Base-by-base conservation (phyloP, 345 rosid species). In the Odontarrhena argentea region DNA sequence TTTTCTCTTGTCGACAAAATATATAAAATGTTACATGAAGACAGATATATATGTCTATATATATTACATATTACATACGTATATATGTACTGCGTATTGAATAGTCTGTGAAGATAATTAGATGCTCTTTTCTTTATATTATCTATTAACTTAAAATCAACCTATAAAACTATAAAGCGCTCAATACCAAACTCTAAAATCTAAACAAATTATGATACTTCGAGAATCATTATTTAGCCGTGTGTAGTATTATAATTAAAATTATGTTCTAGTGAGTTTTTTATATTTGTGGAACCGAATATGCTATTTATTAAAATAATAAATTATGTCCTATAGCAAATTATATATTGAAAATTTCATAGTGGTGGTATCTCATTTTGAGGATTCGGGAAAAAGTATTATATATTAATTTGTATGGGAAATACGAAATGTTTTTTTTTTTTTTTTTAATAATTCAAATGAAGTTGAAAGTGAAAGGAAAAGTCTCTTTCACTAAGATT, bases 51-150 rank as follows among this genome's bases (percentile, higher is more conserved):
- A 47, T 18, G 22, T 18, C 22, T 18, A 18, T 18, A 18, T 18
- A 18, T 18, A 18, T 18, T 18, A 18, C 2, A n/a, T 26, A 10
- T 13, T 7, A 46, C n/a, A 63, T 34, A 12, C 7, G 1, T 42
- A 32, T 26, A 18, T 18, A 49, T 18, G 11, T 25, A 68, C 24
- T 25, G 55, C 37, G 42, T 45, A 55, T 34, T 37, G 3, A 60
- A 44, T 67, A 73, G 67, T 44, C 52, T 24, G 26, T 37, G 37
- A 43, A 50, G 67, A 73, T 73, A 60, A 73, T 30, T 44, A 59
- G 67, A 73, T 66, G 63, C 63, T 10, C 68, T 66, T 60, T 66
- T 53, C 47, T 66, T 60, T 67, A 73, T 66, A 52, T 73, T 73
- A 66, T 66, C 67, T 67, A 28, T 18, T 44, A 34, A 43, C 28